A percentile compares a stretch with the other conserved stretches of the same genome.
phyloP scores from a whole-genome alignment of 1,139 yeast genomes.

The Yamadazyma taylorii region DNA sequence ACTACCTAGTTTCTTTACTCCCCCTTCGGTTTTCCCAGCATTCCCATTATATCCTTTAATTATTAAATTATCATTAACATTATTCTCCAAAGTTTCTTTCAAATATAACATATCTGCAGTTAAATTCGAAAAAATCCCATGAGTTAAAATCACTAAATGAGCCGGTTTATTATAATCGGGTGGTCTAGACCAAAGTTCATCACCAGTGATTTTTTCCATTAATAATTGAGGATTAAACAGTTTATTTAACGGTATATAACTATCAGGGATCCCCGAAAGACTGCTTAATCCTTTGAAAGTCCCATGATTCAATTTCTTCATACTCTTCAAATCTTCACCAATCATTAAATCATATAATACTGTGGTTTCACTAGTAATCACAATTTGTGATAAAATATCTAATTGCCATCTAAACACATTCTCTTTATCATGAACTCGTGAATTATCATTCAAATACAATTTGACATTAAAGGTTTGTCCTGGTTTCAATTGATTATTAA shows the following conservation, averaged over 20 bases:
- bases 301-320: slow-evolving; percentile 36
- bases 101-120: slow-evolving; percentile 86
- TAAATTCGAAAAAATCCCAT: slow-evolving; percentile 88
- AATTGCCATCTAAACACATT: slow-evolving; percentile 66
- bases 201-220: slow-evolving; percentile 55
- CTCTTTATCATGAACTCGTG: slow-evolving; percentile 19
- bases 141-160: slow-evolving; percentile 78
- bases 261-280: slow-evolving; percentile 15
- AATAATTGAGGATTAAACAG: slow-evolving; percentile 22
- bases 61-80: slow-evolving; percentile 61
- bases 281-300: slow-evolving; percentile 18
- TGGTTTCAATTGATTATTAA: slow-evolving; percentile 54
- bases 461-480: slow-evolving; percentile 57
- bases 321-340: slow-evolving; percentile 38
- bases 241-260: slow-evolving; percentile 12
- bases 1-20: slow-evolving; percentile 79
- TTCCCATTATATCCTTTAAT: slow-evolving; percentile 83
- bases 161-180: slow-evolving; percentile 47
- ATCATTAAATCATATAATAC: slow-evolving; percentile 68
- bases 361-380: slow-evolving; percentile 67
- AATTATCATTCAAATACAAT: slow-evolving; percentile 48
- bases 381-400: slow-evolving; percentile 79
- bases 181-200: slow-evolving; percentile 69
- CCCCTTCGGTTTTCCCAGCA: slow-evolving; percentile 86
- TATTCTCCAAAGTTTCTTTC: slow-evolving; percentile 72